phyloP scores from a whole-genome alignment of 179 eudicot genomes.

The Actinidia chinensis region DNA sequence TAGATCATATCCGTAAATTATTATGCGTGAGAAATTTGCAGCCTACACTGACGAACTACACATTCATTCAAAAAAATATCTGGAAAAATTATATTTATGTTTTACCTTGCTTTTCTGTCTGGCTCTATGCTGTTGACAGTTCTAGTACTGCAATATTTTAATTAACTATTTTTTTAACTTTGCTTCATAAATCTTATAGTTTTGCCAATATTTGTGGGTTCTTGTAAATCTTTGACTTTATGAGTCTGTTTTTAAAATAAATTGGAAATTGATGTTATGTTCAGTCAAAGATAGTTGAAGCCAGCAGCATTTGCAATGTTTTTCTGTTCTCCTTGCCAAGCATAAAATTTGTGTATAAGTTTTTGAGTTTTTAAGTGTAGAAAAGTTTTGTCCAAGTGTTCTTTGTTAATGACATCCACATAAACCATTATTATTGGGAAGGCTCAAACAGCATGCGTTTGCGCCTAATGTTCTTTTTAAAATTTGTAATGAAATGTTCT shows the following conservation, averaged over 20 bases:
- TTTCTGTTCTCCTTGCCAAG: not conserved
- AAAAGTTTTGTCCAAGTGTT: not conserved
- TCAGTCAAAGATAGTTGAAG: conserved; percentile 13
- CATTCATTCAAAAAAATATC: not conserved
- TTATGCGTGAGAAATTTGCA: not conserved
- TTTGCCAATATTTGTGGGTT: not conserved
- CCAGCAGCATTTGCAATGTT: not conserved
- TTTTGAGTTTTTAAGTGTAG: not conserved
- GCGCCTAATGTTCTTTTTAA: too few species aligned
- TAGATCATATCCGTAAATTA: not conserved
- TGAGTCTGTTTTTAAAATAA: not conserved
- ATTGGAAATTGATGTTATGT: not conserved
- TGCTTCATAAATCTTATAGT: not conserved
- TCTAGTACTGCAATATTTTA: not conserved
- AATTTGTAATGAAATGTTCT: too few species aligned
- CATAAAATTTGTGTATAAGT: not conserved
- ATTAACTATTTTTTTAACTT: not conserved
- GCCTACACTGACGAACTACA: not conserved
- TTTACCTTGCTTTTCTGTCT: not conserved
- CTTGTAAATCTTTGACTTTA: not conserved
- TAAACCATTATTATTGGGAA: not conserved
- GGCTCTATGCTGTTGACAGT: not conserved
- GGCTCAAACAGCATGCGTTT: not conserved
- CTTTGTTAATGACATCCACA: not conserved
- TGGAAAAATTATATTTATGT: not conserved